These are phyloP conservation scores for Ligustrum vulgare DNA, from an alignment of 257 asterid genomes.

Conservation along the genomic window DNA sequence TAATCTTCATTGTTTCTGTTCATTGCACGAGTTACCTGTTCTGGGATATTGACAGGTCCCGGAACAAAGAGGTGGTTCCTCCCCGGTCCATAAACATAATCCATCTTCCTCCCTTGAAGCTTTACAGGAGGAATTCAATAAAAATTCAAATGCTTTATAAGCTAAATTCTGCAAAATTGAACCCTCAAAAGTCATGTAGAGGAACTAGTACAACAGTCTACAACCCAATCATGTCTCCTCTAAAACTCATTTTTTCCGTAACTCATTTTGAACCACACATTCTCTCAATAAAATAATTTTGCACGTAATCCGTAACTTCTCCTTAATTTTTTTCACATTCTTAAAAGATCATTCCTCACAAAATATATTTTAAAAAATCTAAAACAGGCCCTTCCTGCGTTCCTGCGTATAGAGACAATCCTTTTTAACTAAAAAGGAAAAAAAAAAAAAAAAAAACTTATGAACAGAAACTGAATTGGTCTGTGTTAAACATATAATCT, in stretches of 20 bases:
- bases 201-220: background rate
- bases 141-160: background rate
- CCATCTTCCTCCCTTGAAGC: constrained; percentile 55
- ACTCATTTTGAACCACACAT: no score
- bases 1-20: constrained; percentile 96
- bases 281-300: no score
- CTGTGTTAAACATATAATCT: background rate
- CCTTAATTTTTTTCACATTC: no score
- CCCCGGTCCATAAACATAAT: constrained; percentile 88
- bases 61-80: constrained; percentile 98
- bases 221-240: no score
- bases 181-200: background rate
- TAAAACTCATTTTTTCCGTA: no score
- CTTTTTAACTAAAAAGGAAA: no score
- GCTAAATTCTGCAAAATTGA: constrained; percentile 15
- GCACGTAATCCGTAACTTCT: no score
- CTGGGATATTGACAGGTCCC: constrained; percentile 99
- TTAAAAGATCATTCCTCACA: no score
- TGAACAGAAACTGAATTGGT: background rate
- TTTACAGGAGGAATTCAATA: constrained; percentile 4
- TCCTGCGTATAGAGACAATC: no score
- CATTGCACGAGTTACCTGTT: constrained; percentile 94
- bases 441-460: no score
- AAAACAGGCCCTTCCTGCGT: no score
- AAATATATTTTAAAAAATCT: no score